Evolutionary conservation across 1,284 basidiomycete species (phyloP), one percentile per base, ranked within the genome.

Genomic region (Polyporus tsugae): DNA sequence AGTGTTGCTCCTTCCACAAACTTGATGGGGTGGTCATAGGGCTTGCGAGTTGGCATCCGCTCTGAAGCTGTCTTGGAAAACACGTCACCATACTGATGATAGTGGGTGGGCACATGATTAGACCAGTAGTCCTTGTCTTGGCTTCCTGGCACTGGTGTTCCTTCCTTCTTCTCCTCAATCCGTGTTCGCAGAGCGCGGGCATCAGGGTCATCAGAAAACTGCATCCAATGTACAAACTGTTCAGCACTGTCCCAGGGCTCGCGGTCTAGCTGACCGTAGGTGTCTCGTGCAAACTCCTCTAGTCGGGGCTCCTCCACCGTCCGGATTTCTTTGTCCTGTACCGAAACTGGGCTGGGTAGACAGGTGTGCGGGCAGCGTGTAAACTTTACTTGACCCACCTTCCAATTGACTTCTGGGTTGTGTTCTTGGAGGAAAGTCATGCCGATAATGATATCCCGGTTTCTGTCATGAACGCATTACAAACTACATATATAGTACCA

Each of bases 11-110:
- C 70, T 2, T 41, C 60, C 2, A 49, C 63, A 1, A 74, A 46
- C 17, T 74, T 72, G 33, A 73, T 72, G 6, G 65, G 41, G 58
- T 74, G 73, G 42, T 74, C 60, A 25, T 62, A 74, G 7, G 66
- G 63, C 29, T 61, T 62, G 15, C 58, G 59, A 64, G 66, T 65
- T 9, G 71, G 68, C 13, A 74, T 65, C 33, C 42, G 11, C 6
- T 74, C 64, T n/a, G 60, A 74, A 2, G 46, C 49, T 60, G 64
- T 42, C 63, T 74, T 67, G 4, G 52, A 29, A 64, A 74, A 71
- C 19, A 72, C 65, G 19, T 74, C 36, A 57, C 62, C 49, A 38
- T 64, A 67, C 35, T 68, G 49, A 49, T 66, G 49, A 22, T 70
- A 64, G 10, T 70, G 46, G 35, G 52, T 35, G 4, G 71, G 72